A percentile compares a stretch with the other conserved stretches of the same genome.
These are phyloP conservation scores for Stephanodiscus minutulus DNA, from an alignment of 108 stramenopile genomes.

Conservation along the genomic window DNA sequence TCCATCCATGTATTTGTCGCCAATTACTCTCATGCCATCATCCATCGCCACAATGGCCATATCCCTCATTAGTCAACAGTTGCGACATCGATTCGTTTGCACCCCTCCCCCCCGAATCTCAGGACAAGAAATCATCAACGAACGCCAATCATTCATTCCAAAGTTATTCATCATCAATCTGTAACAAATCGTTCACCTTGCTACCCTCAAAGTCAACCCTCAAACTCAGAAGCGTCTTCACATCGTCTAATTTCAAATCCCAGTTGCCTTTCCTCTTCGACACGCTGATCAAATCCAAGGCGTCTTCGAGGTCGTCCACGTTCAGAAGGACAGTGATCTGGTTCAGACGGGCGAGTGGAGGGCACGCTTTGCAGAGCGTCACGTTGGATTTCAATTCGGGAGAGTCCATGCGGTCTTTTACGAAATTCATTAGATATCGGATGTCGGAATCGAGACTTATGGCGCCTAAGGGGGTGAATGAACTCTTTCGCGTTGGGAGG, in stretches of 20 bases:
- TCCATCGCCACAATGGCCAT: too few relatives aligned
- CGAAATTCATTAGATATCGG: constrained; percentile 73
- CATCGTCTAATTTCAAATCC: constrained; percentile 85
- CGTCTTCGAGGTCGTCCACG: constrained; percentile 87
- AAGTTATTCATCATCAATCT: constrained; percentile 39
- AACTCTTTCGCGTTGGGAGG: constrained; percentile 37
- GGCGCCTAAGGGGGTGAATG: constrained; percentile 80
- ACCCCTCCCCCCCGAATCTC: too few relatives aligned
- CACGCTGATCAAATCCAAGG: constrained; percentile 76
- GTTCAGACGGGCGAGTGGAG: constrained; percentile 69
- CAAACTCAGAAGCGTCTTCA: constrained; percentile 63
- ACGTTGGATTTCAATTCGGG: constrained; percentile 65
- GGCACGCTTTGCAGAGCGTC: constrained; percentile 65
- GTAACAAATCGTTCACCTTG: constrained; percentile 72
- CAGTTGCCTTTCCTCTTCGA: constrained; percentile 81
- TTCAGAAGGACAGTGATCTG: constrained; percentile 80
- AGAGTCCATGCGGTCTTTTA: constrained; percentile 68
- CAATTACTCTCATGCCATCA: too few relatives aligned
- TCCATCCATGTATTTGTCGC: too few relatives aligned
- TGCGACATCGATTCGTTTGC: too few relatives aligned
- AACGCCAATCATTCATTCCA: too few relatives aligned
- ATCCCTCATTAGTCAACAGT: too few relatives aligned
- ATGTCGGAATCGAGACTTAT: constrained; percentile 84
- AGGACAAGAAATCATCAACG: too few relatives aligned
- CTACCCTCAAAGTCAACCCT: constrained; percentile 78